These are phyloP conservation scores for Platanthera guangdongensis DNA, from an alignment of 106 monocot species.

Conservation along the genomic window DNA sequence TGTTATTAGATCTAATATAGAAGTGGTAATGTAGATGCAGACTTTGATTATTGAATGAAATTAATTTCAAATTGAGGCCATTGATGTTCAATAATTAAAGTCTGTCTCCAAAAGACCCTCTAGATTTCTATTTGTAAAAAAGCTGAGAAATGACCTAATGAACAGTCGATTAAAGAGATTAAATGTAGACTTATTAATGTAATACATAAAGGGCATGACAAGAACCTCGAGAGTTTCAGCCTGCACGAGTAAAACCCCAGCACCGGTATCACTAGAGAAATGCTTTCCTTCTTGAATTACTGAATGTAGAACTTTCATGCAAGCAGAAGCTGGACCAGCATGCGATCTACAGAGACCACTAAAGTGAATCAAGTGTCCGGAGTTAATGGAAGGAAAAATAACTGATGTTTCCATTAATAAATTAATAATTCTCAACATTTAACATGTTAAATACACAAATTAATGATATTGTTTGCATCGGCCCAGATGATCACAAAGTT, in stretches of 20 bases:
- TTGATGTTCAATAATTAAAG: too few relatives aligned
- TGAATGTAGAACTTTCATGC: conserved; percentile 54
- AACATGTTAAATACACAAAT: too few relatives aligned
- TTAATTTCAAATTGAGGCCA: too few relatives aligned
- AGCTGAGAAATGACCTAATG: not conserved
- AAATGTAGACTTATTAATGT: not conserved
- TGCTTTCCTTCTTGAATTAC: conserved; percentile 26
- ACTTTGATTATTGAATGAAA: too few relatives aligned
- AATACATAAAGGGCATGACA: not conserved
- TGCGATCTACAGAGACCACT: conserved; percentile 40
- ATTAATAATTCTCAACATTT: too few relatives aligned
- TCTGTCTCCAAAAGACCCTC: not conserved
- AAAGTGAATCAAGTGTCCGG: too few relatives aligned
- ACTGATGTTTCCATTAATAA: too few relatives aligned
- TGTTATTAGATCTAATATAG: not conserved
- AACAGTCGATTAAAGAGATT: not conserved
- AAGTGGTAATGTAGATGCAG: not conserved
- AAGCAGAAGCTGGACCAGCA: conserved; percentile 63
- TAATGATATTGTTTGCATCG: too few relatives aligned
- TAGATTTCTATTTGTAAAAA: not conserved
- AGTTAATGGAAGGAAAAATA: too few relatives aligned
- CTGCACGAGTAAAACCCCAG: conserved; percentile 84
- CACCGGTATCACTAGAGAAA: conserved; percentile 48
- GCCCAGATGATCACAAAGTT: too few relatives aligned
- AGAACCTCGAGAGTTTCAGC: conserved; percentile 62